Percentiles rank a stretch among this genome's conserved stretches.
phyloP scores from a whole-genome alignment of 768 basidiomycete genomes.

The Kondoa malvinella region DNA sequence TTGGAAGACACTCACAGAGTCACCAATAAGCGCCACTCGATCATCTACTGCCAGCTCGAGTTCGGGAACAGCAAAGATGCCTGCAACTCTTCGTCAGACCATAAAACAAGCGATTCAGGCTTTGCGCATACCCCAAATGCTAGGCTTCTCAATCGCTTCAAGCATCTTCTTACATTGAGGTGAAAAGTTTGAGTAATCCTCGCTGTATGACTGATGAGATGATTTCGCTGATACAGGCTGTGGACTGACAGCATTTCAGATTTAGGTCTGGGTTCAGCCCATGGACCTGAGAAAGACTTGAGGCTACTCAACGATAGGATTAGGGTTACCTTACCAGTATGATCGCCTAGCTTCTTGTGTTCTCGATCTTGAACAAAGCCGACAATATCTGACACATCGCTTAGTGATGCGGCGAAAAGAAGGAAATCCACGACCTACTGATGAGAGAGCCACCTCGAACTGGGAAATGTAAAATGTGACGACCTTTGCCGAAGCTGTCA shows the following conservation, averaged over 20 bases:
- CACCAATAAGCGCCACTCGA: background rate
- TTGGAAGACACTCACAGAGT: too few relatives aligned
- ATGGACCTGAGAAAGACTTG: background rate
- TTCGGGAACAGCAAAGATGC: background rate
- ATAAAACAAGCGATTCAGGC: too few relatives aligned
- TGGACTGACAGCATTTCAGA: background rate
- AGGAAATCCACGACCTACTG: background rate
- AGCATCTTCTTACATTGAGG: background rate
- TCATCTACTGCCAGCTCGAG: background rate
- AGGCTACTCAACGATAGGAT: background rate
- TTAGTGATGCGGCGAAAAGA: background rate
- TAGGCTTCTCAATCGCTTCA: background rate
- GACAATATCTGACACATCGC: background rate
- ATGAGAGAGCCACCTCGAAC: background rate
- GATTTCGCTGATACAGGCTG: background rate
- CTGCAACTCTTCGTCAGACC: too few relatives aligned
- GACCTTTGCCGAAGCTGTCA: too few relatives aligned
- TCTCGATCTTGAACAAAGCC: background rate
- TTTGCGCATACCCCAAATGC: background rate
- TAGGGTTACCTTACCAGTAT: background rate
- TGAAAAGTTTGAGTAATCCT: background rate
- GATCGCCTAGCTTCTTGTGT: background rate
- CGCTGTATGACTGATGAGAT: background rate
- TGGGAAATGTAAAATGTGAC: background rate
- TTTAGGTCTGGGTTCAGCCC: background rate